These are phyloP conservation scores for Seminavis robusta DNA, from an alignment of 108 stramenopile genomes.

Conservation along the genomic window DNA sequence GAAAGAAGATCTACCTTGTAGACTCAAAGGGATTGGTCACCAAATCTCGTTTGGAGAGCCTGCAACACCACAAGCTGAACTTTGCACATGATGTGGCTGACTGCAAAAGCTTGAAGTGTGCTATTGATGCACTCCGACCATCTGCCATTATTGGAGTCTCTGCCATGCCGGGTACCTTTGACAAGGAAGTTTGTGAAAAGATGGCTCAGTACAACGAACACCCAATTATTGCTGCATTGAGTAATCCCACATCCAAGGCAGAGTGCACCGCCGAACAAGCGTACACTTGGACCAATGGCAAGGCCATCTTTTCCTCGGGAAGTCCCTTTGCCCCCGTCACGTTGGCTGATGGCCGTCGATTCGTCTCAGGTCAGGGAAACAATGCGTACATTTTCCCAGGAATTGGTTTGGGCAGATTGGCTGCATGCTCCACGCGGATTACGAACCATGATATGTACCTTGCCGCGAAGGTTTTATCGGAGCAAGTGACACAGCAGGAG, in stretches of 20 bases:
- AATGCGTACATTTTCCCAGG: conserved; percentile 46
- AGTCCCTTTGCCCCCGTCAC: conserved; percentile 87
- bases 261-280: conserved; percentile 93
- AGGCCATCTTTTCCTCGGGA: conserved; percentile 80
- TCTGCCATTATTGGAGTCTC: conserved; percentile 56
- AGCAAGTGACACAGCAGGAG: conserved; percentile 1
- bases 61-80: conserved; percentile 54
- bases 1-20: conserved; percentile 43
- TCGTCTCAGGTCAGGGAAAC: conserved; percentile 83
- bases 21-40: conserved; percentile 65
- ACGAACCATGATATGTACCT: conserved; percentile 8
- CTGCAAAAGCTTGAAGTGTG: conserved; percentile 20
- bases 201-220: conserved; percentile 65
- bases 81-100: conserved; percentile 44
- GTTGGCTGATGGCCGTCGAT: conserved; percentile 44
- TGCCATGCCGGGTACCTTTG: conserved; percentile 34
- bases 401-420: conserved; percentile 8
- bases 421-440: conserved; percentile 6
- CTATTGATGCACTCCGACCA: conserved; percentile 43
- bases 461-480: conserved; percentile 1
- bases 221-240: conserved; percentile 90
- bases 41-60: conserved; percentile 15
- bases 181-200: conserved; percentile 11
- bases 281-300: conserved; percentile 87
- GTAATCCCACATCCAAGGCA: conserved; percentile 88